Percentiles rank a stretch among this genome's conserved stretches.
Conservation (phyloP, 768 basidiomycete species). For the Xerocomus brunneocitrinus region DNA sequence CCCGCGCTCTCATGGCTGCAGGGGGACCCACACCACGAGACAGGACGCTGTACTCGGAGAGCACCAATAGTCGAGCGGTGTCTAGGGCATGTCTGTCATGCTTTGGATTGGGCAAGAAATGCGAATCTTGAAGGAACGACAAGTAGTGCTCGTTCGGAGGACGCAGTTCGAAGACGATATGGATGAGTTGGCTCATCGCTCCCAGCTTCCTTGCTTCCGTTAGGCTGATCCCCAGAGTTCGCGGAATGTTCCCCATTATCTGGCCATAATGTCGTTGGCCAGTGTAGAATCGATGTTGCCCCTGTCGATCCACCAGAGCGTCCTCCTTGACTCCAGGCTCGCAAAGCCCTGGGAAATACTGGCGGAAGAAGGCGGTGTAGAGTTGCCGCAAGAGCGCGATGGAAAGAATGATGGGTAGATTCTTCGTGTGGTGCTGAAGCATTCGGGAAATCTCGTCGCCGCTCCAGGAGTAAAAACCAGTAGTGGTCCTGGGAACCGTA, state of each 20-base stretch:
- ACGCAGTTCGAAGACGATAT: neutral
- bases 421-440: no score
- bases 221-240: neutral
- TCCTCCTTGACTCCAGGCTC: neutral
- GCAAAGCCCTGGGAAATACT: neutral
- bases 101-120: no score
- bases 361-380: neutral
- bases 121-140: no score
- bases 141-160: neutral
- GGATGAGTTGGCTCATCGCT: neutral
- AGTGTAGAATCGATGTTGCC: neutral
- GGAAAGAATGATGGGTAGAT: neutral
- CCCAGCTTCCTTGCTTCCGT: neutral
- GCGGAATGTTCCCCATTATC: neutral
- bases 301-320: neutral
- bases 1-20: neutral
- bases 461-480: no score
- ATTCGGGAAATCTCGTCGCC: no score
- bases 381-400: neutral
- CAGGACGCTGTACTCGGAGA: neutral
- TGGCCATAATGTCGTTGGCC: neutral
- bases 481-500: no score
- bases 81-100: no score
- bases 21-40: neutral
- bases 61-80: no score